phyloP scores from a whole-genome alignment of 805 yeast species.

The Wickerhamiella spandovensis region DNA sequence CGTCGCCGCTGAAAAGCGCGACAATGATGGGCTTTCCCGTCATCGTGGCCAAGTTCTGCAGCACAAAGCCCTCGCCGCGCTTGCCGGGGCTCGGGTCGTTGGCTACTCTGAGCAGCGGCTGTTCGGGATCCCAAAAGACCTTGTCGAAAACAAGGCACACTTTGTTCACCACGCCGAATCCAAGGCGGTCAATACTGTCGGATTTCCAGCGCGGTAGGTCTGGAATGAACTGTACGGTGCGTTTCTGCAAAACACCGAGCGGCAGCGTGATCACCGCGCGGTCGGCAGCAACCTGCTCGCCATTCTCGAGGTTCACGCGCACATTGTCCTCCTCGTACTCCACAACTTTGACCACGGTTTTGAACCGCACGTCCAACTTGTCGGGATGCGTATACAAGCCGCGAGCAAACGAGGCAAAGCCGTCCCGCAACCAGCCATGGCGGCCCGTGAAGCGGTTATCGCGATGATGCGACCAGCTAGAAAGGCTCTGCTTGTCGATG shows the following conservation, averaged over 20 bases:
- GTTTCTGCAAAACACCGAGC: constrained; percentile 28
- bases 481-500: constrained; percentile 24
- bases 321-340: constrained; percentile 26
- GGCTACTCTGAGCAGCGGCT: constrained; percentile 23
- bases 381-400: constrained; percentile 28
- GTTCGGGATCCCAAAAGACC: constrained; percentile 28
- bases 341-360: constrained; percentile 26
- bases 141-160: constrained; percentile 26
- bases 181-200: constrained; percentile 28
- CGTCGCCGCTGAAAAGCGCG: constrained; percentile 28
- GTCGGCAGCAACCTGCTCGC: constrained; percentile 30
- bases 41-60: constrained; percentile 26
- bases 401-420: constrained; percentile 24
- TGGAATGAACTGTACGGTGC: constrained; percentile 29
- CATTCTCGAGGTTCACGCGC: constrained; percentile 26
- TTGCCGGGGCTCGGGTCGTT: constrained; percentile 12
- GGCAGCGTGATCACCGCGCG: constrained; percentile 29
- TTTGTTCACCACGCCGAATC: constrained; percentile 30
- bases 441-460: constrained; percentile 29
- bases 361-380: constrained; percentile 29
- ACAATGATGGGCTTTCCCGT: constrained; percentile 29
- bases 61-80: constrained; percentile 28
- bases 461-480: constrained; percentile 31
- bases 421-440: constrained; percentile 27
- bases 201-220: constrained; percentile 30